These are phyloP conservation scores for Gloeostereum incarnatum DNA, from an alignment of 768 basidiomycete genomes.

Conservation along the genomic window DNA sequence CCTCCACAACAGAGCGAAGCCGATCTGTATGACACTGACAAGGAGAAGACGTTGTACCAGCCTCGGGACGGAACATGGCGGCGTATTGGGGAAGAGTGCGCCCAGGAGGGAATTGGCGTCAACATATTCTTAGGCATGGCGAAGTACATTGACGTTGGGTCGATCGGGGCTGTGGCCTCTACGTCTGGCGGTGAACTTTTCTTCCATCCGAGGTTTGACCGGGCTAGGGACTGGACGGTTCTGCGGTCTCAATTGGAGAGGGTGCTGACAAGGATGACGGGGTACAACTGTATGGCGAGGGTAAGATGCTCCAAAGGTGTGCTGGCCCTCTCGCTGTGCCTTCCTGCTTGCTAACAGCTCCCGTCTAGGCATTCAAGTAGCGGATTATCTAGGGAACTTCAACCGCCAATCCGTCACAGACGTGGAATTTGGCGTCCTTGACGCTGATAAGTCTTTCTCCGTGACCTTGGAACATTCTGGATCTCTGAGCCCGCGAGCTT, in stretches of 20 bases:
- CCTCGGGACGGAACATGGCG: constrained; percentile 78
- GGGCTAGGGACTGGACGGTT: constrained; percentile 49
- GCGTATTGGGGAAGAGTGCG: constrained; percentile 80
- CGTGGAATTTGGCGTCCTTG: constrained; percentile 68
- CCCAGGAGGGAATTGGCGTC: constrained; percentile 83
- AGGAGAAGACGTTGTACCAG: constrained; percentile 72
- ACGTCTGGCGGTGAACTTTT: constrained; percentile 86
- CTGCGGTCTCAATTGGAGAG: constrained; percentile 73
- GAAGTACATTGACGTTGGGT: constrained; percentile 78
- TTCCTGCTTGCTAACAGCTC: constrained; percentile 2
- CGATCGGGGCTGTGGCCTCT: constrained; percentile 64
- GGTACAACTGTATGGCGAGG: constrained; percentile 71
- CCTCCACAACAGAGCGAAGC: constrained; percentile 47
- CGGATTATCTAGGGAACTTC: constrained; percentile 68
- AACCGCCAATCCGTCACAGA: constrained; percentile 59
- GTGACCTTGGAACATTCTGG: constrained; percentile 67
- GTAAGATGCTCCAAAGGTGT: constrained; percentile 82
- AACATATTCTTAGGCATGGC: constrained; percentile 80
- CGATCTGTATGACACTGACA: constrained; percentile 71
- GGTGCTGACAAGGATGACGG: constrained; percentile 59
- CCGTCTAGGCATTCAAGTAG: constrained; percentile 48
- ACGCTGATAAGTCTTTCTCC: constrained; percentile 74
- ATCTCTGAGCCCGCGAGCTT: constrained; percentile 55
- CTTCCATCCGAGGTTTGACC: constrained; percentile 86
- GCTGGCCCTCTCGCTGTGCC: constrained; percentile 9